Evolutionary conservation across 495 filamentous ascomycete genomes (phyloP), one percentile per base, ranked within the genome.

Genomic region (Rhizodiscina lignyota): DNA sequence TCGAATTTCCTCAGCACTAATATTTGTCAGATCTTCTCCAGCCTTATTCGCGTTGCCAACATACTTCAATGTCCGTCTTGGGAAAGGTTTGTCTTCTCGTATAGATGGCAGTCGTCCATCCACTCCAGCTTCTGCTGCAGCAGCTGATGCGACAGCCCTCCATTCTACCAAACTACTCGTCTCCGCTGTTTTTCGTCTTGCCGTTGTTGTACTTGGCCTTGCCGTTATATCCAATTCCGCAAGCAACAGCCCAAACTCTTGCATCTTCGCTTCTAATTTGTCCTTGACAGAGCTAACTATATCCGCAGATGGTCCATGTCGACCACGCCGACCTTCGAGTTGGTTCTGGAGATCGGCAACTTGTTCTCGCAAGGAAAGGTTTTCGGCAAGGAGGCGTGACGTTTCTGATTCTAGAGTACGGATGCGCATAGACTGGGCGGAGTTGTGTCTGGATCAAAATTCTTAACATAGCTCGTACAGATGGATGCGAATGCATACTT

Each of bases 351-450:
- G 59, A 28, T 74, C 72, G 41, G 91, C 62, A 13, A 89, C 64
- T 43, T 86, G 73, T 40, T 83, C 74, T 33, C 82, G 74, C 0
- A 97, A 68, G 0, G 76, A 70, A 18, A 93, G 72, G 53, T 96
- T 96, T 44, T 97, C 91, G 13, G 75, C 71, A 37, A 94, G 62
- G 8, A 96, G 59, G 20, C 80, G 74, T 12, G 83, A 79, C 22
- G 72, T 72, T 56, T 97, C 86, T 36, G 74, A 74, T 53, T 96
- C 85, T 24, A 96, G 68, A 34, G 61, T 74, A 37, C 85, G 81
- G 44, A 97, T 94, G 40, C 82, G 80, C 22, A 87, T 63, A 13
- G 83, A 86, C 55, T 94, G 91, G 41, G 73, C 75, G 2, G 91
- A 91, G 59, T 97, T 96, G 41, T 74, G 72, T 49, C 79, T 68